Evolutionary conservation across 768 basidiomycete genomes (phyloP).

Genomic region (Tephrocybe rancida): DNA sequence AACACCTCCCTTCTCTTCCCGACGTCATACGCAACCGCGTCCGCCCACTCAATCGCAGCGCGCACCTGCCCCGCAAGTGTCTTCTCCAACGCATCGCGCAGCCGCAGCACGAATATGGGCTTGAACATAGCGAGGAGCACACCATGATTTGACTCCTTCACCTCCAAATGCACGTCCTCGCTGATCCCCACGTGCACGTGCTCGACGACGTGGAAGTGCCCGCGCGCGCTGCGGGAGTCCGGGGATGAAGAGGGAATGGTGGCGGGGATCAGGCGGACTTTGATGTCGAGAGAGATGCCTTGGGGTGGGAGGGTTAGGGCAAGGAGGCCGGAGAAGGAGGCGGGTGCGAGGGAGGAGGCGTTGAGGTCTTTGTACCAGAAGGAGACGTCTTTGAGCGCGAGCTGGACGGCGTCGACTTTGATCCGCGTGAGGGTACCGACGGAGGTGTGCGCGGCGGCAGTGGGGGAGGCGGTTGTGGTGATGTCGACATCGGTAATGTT

Average conservation of each 20-base stretch:
- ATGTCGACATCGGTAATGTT: conserved; percentile 65
- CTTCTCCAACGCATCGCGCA: conserved; percentile 63
- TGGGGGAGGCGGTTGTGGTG: conserved; percentile 35
- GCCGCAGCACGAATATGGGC: conserved; percentile 56
- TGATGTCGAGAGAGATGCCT: conserved; percentile 70
- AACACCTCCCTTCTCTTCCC: conserved; percentile 63
- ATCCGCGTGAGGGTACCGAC: conserved; percentile 69
- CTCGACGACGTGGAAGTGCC: conserved; percentile 64
- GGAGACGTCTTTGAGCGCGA: conserved; percentile 64
- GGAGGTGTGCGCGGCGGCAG: conserved; percentile 42
- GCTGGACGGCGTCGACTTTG: conserved; percentile 64
- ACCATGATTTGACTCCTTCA: conserved; percentile 66
- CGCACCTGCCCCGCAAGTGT: conserved; percentile 59
- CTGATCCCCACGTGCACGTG: conserved; percentile 54
- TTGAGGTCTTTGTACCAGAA: conserved; percentile 74
- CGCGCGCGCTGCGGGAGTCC: conserved; percentile 39
- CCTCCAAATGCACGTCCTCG: conserved; percentile 63
- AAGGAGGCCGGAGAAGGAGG: conserved; percentile 63
- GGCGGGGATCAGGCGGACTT: conserved; percentile 8
- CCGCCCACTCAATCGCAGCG: conserved; percentile 50
- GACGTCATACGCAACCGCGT: conserved; percentile 62
- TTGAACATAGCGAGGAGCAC: conserved; percentile 64
- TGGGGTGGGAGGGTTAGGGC: conserved; percentile 64
- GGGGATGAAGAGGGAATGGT: conserved; percentile 37
- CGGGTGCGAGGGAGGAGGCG: conserved; percentile 49